A percentile compares a stretch with the other conserved stretches of the same genome.
These are phyloP conservation scores for Terfezia boudieri DNA, from an alignment of 495 filamentous ascomycete species.

Conservation along the genomic window DNA sequence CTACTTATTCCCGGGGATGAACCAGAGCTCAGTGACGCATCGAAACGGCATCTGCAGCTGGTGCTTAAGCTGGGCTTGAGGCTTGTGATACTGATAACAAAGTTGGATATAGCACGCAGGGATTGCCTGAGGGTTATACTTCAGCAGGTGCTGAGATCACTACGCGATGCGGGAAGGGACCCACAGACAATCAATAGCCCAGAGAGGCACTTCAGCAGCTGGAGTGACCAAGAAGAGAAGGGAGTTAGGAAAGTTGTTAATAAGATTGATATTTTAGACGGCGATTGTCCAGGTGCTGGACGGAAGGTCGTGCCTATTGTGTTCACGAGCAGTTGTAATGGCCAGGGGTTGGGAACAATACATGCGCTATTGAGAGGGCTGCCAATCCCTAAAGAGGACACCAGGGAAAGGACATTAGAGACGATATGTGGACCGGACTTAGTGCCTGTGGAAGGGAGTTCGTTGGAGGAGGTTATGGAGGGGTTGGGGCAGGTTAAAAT, in stretches of 20 bases:
- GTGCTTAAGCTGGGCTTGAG: constrained; percentile 59
- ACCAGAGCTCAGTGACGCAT: constrained; percentile 38
- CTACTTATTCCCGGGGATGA: constrained; percentile 46
- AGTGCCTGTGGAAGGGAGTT: no score
- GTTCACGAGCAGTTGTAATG: constrained; percentile 69
- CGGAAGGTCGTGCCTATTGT: constrained; percentile 54
- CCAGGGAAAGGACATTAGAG: no score
- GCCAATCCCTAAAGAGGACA: constrained; percentile 34
- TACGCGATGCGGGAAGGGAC: constrained; percentile 52
- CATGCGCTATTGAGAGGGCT: constrained; percentile 63
- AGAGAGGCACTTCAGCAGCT: constrained; percentile 18
- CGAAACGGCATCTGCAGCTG: constrained; percentile 61
- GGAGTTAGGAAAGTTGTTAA: constrained; percentile 30
- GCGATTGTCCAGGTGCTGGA: constrained; percentile 20
- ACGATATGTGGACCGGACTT: no score
- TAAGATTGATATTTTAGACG: constrained; percentile 17
- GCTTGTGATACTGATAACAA: constrained; percentile 64
- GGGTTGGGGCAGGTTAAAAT: no score
- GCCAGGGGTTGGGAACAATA: constrained; percentile 54
- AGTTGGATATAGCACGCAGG: constrained; percentile 67
- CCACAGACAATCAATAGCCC: constrained; percentile 42
- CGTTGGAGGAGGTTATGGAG: no score
- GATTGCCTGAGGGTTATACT: constrained; percentile 43
- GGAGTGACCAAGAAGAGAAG: constrained; percentile 26
- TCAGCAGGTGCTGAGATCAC: constrained; percentile 43